phyloP scores from a whole-genome alignment of 2,329 filamentous ascomycete species.

The Neonectria punicea region DNA sequence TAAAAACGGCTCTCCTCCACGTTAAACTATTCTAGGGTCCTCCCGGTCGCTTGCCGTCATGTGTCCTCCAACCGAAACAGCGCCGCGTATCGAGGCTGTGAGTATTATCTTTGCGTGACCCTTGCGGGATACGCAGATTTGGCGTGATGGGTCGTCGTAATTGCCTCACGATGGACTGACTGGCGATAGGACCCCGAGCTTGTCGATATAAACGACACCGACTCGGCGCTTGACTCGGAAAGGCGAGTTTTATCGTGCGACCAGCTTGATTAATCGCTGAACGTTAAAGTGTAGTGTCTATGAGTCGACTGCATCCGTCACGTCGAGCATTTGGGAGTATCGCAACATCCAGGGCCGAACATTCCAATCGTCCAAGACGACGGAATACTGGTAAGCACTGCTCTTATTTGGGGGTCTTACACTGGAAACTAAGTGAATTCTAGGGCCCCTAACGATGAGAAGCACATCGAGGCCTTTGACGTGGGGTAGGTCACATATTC shows the following conservation, averaged over 20 bases:
- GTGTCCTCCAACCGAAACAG: conserved; percentile 3
- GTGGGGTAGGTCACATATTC: neutral
- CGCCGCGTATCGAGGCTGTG: conserved; percentile 11
- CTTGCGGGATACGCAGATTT: neutral
- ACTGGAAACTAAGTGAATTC: neutral
- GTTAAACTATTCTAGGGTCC: neutral
- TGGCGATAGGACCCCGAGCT: neutral
- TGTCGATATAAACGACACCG: conserved; percentile 5
- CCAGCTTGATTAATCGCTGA: neutral
- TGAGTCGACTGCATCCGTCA: conserved; percentile 11
- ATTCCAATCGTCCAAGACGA: conserved; percentile 4
- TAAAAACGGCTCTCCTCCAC: neutral
- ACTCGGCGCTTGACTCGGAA: conserved; percentile 8
- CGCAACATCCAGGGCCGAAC: conserved; percentile 1
- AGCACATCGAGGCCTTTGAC: conserved; percentile 9
- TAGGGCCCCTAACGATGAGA: neutral
- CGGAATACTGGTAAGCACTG: neutral
- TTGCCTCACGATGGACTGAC: neutral
- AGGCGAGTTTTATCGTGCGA: conserved; percentile 7
- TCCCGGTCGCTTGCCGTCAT: neutral
- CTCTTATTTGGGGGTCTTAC: no score
- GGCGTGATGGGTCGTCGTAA: neutral
- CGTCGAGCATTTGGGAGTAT: neutral
- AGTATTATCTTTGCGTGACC: neutral
- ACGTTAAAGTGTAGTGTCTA: neutral